Conservation (phyloP, 2,329 filamentous ascomycete genomes). For the Ophiostoma fasciatum region DNA sequence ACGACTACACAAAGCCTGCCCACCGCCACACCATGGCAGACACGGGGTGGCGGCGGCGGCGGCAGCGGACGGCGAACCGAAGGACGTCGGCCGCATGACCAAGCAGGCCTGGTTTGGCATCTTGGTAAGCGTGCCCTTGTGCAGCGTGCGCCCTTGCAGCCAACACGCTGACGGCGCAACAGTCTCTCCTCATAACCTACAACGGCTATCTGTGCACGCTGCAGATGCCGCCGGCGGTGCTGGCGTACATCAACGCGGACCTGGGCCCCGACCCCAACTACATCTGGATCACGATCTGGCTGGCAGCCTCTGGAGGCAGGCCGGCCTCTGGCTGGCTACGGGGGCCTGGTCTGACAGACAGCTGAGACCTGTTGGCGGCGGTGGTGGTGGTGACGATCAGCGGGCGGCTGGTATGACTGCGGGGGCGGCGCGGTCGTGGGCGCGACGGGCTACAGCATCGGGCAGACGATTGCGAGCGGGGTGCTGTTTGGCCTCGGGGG, state of each 20-base stretch:
- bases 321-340: no score
- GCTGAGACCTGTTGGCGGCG: slow-evolving; percentile 16
- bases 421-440: not conserved
- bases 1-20: no score
- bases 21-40: no score
- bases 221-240: slow-evolving; percentile 1
- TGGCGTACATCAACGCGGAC: slow-evolving; percentile 6
- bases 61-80: no score
- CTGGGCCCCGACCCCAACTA: slow-evolving; percentile 6
- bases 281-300: slow-evolving; percentile 5
- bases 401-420: not conserved
- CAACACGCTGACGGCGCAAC: no score
- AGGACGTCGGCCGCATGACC: no score
- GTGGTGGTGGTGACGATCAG: slow-evolving; percentile 10
- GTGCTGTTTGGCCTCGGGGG: not conserved
- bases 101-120: no score
- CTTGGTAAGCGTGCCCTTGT: no score
- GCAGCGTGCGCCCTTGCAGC: no score
- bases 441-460: not conserved
- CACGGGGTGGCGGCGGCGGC: no score
- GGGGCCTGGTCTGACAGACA: slow-evolving; percentile 1
- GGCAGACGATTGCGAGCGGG: not conserved
- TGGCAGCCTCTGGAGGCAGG: not conserved
- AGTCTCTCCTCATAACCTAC: slow-evolving; percentile 8
- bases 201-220: slow-evolving; percentile 6